Evolutionary conservation across 2,329 filamentous ascomycete species (phyloP), one percentile per base, ranked within the genome.

Genomic region (Grosmannia serpens): DNA sequence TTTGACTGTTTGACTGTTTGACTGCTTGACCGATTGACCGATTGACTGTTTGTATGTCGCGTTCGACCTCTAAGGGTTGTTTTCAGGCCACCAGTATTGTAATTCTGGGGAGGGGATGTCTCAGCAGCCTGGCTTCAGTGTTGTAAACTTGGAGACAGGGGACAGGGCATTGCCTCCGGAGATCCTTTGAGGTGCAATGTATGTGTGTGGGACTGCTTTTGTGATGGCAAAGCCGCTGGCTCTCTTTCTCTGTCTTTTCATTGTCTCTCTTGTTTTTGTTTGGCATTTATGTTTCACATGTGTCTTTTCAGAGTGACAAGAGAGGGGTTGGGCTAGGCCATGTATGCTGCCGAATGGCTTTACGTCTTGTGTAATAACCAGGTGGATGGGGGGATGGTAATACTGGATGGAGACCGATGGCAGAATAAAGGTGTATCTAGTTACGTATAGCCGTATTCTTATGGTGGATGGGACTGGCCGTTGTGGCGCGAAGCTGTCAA

Each of bases 281-380:
- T 52, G 22, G 24, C 55, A 57, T 52, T 53, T 57, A 53, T 33
- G 55, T 13, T 53, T 50, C 29, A 44, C 24, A 56, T 51, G 31
- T 38, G 55, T 50, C 20, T 56, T 44, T 50, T 50, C 29, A 56
- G 46, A 38, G n/a, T 33, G 41, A 47, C 29, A 47, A 50, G 13
- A 50, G 8, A 9, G 44, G 29, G n/a, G 54, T 56, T 56, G 54
- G 54, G 31, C 54, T 38, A 35, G 15, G 8, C 20, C 46, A 51
- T 50, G 38, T 56, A 51, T 56, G 46, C 26, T 22, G 29, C 41
- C 33, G 29, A 22, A 50, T 27, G 55, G 47, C 33, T 51, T 22
- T 26, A 29, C 46, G 55, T 57, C 55, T 52, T 57, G 55, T 47
- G 46, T 52, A 57, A 20, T 26, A 27, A 47, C 20, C 53, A 55